phyloP scores from a whole-genome alignment of 495 filamentous ascomycete species.

The Astrothelium subdiscretum region DNA sequence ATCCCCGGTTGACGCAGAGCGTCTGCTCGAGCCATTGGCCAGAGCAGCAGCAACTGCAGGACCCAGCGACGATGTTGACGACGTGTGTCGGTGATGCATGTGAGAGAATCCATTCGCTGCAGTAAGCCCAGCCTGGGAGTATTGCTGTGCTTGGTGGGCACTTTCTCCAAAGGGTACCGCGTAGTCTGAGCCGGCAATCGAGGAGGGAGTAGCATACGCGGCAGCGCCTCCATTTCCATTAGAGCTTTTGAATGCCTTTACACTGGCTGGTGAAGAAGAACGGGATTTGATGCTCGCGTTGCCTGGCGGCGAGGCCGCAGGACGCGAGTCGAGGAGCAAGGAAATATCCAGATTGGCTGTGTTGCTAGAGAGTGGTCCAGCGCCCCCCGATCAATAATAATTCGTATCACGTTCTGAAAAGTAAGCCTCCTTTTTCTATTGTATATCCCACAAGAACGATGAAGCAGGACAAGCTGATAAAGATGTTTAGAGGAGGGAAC shows the following conservation, averaged over 20 bases:
- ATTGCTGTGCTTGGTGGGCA: not conserved
- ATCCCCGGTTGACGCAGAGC: constrained; percentile 31
- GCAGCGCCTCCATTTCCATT: not conserved
- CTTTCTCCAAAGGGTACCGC: not conserved
- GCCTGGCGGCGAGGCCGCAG: constrained; percentile 14
- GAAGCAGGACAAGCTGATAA: not conserved
- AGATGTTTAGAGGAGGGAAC: not conserved
- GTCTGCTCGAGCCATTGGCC: constrained; percentile 30
- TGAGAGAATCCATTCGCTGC: not conserved
- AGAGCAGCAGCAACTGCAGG: constrained; percentile 1
- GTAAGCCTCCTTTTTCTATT: not conserved
- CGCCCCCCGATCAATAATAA: not conserved
- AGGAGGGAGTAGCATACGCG: not conserved
- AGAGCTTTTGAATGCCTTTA: not conserved
- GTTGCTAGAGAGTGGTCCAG: constrained; percentile 5
- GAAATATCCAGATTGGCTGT: constrained; percentile 44
- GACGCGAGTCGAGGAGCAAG: constrained; percentile 13
- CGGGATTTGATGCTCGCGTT: constrained; percentile 13
- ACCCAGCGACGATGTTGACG: not conserved
- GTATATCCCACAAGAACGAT: not conserved
- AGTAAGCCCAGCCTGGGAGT: not conserved
- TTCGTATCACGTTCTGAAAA: not conserved
- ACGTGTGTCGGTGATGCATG: not conserved
- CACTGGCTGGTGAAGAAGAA: constrained; percentile 5
- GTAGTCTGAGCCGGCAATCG: not conserved